Conservation (phyloP, 345 rosid genomes). For the Dimocarpus longan region DNA sequence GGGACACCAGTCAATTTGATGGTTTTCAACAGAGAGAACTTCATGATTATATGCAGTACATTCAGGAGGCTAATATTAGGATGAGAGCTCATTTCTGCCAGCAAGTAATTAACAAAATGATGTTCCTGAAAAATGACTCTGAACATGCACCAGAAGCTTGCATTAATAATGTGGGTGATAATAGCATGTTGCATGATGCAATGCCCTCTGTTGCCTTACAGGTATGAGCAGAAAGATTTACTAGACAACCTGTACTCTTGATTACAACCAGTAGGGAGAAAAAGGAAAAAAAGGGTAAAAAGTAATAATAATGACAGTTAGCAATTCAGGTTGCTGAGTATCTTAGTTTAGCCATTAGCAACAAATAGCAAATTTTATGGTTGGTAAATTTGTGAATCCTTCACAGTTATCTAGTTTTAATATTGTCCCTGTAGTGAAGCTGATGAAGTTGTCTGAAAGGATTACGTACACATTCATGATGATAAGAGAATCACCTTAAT, state of each 20-base stretch:
- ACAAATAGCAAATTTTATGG: not conserved
- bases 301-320: not conserved
- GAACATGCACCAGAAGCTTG: slow-evolving; percentile 16
- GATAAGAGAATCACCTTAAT: not conserved
- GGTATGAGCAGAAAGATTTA: slow-evolving; percentile 27
- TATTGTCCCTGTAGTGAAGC: not conserved
- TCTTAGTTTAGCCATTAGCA: not conserved
- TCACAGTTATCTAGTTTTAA: not conserved
- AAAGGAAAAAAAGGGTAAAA: not conserved
- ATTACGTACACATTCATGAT: not conserved
- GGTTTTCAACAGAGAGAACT: slow-evolving; percentile 36
- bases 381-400: not conserved
- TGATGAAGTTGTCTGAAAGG: not conserved
- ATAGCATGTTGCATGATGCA: slow-evolving; percentile 4
- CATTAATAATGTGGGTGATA: slow-evolving; percentile 20
- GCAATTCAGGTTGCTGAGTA: not conserved
- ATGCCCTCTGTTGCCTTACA: slow-evolving; percentile 52
- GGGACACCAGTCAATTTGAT: slow-evolving; percentile 17
- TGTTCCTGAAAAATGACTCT: slow-evolving; percentile 27
- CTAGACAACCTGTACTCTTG: not conserved
- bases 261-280: not conserved
- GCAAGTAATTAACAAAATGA: slow-evolving; percentile 36
- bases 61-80: slow-evolving; percentile 37
- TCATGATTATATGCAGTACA: slow-evolving; percentile 25
- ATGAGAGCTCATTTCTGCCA: slow-evolving; percentile 47